Conservation (phyloP, 768 basidiomycete species). For the Hirschioporus abietinus region DNA sequence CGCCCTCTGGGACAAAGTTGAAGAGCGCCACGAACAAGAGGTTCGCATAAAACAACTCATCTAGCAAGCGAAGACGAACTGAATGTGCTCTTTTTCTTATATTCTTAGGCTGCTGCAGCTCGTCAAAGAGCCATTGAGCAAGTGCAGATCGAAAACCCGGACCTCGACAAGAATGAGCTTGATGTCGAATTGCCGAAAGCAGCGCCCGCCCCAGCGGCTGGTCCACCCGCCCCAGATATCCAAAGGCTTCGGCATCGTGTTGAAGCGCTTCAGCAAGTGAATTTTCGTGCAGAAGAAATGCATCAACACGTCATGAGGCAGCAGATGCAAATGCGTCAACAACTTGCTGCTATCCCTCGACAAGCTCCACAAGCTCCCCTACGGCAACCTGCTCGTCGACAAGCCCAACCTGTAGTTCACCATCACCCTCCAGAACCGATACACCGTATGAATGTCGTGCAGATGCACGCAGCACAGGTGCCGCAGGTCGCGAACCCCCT, state of each 20-base stretch:
- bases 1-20: conserved; percentile 61
- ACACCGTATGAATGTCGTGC: neutral
- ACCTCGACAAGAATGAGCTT: conserved; percentile 53
- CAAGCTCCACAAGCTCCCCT: too few species aligned
- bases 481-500: too few species aligned
- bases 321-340: too few species aligned
- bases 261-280: too few species aligned
- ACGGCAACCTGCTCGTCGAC: neutral
- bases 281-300: too few species aligned
- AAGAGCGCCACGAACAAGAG: conserved; percentile 61
- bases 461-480: neutral
- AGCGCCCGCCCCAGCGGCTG: neutral
- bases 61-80: conserved; percentile 6
- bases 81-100: neutral
- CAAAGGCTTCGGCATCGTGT: too few species aligned
- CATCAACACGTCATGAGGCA: too few species aligned
- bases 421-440: neutral
- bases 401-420: neutral
- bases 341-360: too few species aligned
- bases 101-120: conserved; percentile 57
- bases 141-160: conserved; percentile 54
- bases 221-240: neutral
- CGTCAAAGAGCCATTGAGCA: conserved; percentile 62
- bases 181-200: conserved; percentile 55
- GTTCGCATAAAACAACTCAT: conserved; percentile 27